phyloP scores from a whole-genome alignment of 495 filamentous ascomycete species.

The Penicillium nucicola region DNA sequence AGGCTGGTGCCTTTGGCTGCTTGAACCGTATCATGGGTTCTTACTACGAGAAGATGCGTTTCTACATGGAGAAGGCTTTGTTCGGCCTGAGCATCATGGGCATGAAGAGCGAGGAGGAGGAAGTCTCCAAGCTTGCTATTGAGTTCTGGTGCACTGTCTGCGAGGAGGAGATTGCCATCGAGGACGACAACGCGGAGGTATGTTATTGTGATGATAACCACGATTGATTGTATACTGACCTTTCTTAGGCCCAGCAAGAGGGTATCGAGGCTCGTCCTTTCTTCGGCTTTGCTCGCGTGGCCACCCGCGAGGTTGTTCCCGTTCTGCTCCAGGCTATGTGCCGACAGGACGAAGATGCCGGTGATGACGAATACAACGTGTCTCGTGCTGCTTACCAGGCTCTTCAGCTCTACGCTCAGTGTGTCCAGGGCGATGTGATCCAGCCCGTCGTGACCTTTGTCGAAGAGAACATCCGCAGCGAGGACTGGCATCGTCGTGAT shows the following conservation, averaged over 20 bases:
- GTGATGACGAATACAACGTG: constrained; percentile 95
- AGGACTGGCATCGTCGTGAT: constrained; percentile 91
- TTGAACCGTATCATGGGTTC: constrained; percentile 96
- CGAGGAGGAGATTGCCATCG: constrained; percentile 95
- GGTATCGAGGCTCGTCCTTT: constrained; percentile 76
- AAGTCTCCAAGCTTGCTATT: constrained; percentile 94
- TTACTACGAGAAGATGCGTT: constrained; percentile 99
- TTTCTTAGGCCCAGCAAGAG: constrained; percentile 58
- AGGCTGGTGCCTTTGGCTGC: constrained; percentile 93
- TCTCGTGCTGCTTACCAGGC: constrained; percentile 95
- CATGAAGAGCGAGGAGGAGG: constrained; percentile 97
- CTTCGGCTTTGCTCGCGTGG: constrained; percentile 88
- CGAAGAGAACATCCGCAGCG: constrained; percentile 80
- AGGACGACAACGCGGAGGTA: constrained; percentile 92
- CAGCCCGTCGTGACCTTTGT: constrained; percentile 83
- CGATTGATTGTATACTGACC: not conserved
- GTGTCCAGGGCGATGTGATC: constrained; percentile 77
- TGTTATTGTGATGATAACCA: constrained; percentile 9
- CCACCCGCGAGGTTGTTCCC: constrained; percentile 87
- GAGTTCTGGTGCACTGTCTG: constrained; percentile 99
- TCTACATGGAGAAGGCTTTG: constrained; percentile 99
- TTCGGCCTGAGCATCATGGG: constrained; percentile 98
- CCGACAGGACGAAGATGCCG: constrained; percentile 95
- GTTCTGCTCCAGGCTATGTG: constrained; percentile 85
- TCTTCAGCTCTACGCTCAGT: constrained; percentile 89